Base-by-base conservation (phyloP, 2,329 filamentous ascomycete species). In the Fusarium begoniae region DNA sequence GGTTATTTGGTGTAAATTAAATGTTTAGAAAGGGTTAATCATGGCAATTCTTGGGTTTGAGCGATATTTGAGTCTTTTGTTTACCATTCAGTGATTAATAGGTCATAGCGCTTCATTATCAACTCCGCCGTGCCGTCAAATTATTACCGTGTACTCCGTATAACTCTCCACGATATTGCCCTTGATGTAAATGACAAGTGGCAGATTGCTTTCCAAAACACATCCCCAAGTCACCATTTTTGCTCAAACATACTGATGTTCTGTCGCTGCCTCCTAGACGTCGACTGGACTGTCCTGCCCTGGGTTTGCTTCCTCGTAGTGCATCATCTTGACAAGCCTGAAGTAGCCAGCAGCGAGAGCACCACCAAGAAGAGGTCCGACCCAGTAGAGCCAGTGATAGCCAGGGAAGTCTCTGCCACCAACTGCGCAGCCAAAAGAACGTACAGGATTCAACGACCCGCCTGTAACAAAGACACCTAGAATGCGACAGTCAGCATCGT, bases 371-470 rank as follows among this genome's bases (percentile, higher is more conserved):
- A 82, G 74, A 10, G 88, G 87, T 0, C 87, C 87, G 35, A 88
- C 66, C 85, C 85, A 87, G 78, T 86, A 87, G 67, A 87, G 86
- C 85, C 85, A 87, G 64, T 85, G 84, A 66, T 86, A 85, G 6
- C 72, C 69, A 0, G 81, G 80, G 68, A 87, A 86, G 18, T 77
- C 74, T 10, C 77, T 79, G 22, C 63, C 70, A 18, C 83, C 79
- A 7, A 84, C 82, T 55, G 81, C 84, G 12, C 85, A 85, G 15
- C 86, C 86, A 44, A 87, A 83, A 4, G 84, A 84, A n/a, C 85
- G 81, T 0, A 84, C 84, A 1, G 85, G 85, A 63, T 87, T 87
- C 35, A 86, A 73, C 14, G 81, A 82, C 37, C 82, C 83, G 15
- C 83, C 83, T 4, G 85, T 85, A 45, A 83, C 75, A 18, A 69